These are phyloP conservation scores for Cladorrhinum samala DNA, from an alignment of 495 filamentous ascomycete species.

Conservation along the genomic window DNA sequence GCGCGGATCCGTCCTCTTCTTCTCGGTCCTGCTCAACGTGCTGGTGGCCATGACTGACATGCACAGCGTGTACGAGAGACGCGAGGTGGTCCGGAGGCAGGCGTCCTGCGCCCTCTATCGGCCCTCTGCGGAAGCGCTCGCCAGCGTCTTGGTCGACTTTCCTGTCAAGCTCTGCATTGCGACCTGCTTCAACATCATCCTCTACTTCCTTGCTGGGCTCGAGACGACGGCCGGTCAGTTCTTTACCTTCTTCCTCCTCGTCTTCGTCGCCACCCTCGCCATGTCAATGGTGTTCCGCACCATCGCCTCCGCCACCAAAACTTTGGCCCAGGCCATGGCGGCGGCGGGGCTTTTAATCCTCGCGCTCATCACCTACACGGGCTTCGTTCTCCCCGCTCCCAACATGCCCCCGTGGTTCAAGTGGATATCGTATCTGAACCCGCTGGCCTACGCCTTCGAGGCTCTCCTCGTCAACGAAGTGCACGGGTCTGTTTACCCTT, in stretches of 20 bases:
- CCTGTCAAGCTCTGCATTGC: slow-evolving; percentile 30
- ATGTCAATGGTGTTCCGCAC: slow-evolving; percentile 65
- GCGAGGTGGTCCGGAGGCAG: neutral
- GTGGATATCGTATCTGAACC: slow-evolving; percentile 77
- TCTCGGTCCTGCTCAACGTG: slow-evolving; percentile 36
- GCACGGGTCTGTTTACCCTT: slow-evolving; percentile 38
- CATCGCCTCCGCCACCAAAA: slow-evolving; percentile 55
- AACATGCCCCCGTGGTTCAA: slow-evolving; percentile 76
- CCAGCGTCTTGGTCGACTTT: neutral
- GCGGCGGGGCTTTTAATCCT: slow-evolving; percentile 63
- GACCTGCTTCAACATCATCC: slow-evolving; percentile 45
- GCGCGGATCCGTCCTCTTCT: slow-evolving; percentile 28
- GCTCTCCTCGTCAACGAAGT: slow-evolving; percentile 63
- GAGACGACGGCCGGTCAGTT: slow-evolving; percentile 49
- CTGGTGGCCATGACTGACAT: slow-evolving; percentile 18
- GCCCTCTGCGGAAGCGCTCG: neutral
- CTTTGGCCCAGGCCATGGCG: slow-evolving; percentile 66
- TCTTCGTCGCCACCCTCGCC: slow-evolving; percentile 47
- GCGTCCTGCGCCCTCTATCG: neutral
- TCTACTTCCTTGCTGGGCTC: slow-evolving; percentile 53
- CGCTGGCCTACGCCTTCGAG: slow-evolving; percentile 71
- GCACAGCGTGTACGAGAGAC: neutral
- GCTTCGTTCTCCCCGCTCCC: slow-evolving; percentile 63
- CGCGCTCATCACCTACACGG: slow-evolving; percentile 69
- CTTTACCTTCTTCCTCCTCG: slow-evolving; percentile 56